Percentiles rank a stretch among this genome's conserved stretches.
These are phyloP conservation scores for Rhizopogon vesiculosus DNA, from an alignment of 768 basidiomycete genomes.

Conservation along the genomic window DNA sequence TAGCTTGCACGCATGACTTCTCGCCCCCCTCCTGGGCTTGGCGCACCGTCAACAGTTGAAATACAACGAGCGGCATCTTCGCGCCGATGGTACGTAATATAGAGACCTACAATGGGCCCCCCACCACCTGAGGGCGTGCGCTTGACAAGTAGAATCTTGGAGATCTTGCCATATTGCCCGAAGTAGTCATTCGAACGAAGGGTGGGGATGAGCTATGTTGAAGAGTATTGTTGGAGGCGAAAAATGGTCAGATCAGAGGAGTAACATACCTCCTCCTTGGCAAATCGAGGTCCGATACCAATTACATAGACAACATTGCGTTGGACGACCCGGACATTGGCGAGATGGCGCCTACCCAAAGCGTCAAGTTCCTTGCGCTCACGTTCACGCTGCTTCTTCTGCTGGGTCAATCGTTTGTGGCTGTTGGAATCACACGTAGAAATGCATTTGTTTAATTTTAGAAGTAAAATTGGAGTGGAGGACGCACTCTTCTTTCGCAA, in stretches of 20 bases:
- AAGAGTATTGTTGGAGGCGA: neutral
- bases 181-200: conserved; percentile 95
- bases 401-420: conserved; percentile 90
- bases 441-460: conserved; percentile 11
- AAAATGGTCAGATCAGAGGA: conserved; percentile 3
- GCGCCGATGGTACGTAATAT: conserved; percentile 91
- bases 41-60: conserved; percentile 85
- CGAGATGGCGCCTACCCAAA: conserved; percentile 77
- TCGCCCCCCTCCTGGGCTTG: conserved; percentile 84
- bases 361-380: conserved; percentile 93
- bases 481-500: conserved; percentile 91
- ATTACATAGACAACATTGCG: conserved; percentile 95
- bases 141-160: conserved; percentile 91
- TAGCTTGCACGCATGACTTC: conserved; percentile 91
- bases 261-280: conserved; percentile 86
- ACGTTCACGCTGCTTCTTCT: conserved; percentile 92
- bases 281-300: conserved; percentile 89
- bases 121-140: conserved; percentile 72
- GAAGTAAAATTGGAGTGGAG: neutral
- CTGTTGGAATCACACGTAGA: conserved; percentile 35
- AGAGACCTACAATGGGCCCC: conserved; percentile 82
- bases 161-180: conserved; percentile 97
- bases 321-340: conserved; percentile 95
- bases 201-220: conserved; percentile 75
- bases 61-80: conserved; percentile 96